Conservation (phyloP, 129 eudicot genomes). For the Kitagawia praeruptora region DNA sequence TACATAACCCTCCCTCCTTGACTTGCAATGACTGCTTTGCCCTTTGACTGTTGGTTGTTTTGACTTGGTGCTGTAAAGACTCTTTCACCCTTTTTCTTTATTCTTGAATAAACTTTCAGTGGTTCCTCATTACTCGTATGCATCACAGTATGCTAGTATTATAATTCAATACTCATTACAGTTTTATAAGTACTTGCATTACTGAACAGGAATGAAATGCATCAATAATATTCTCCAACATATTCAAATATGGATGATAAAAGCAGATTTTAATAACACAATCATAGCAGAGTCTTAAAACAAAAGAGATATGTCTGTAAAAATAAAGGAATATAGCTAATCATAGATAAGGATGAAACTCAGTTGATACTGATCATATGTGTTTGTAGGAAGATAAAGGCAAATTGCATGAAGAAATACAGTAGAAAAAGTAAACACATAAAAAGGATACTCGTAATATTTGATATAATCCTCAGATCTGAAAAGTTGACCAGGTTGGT, state of each 20-base stretch:
- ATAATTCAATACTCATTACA: neutral
- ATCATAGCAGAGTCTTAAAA: neutral
- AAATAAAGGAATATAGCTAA: neutral
- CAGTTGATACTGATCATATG: neutral
- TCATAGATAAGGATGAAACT: neutral
- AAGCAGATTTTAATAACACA: neutral
- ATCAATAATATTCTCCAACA: neutral
- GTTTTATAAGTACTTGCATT: neutral
- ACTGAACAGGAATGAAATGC: neutral
- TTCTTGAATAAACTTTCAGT: too few species aligned
- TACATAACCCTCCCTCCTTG: too few species aligned
- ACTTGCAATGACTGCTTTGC: too few species aligned
- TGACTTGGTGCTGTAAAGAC: too few species aligned
- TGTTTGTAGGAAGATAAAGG: neutral
- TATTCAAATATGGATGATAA: neutral
- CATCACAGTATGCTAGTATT: neutral
- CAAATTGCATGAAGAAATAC: slow-evolving; percentile 2
- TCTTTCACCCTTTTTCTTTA: too few species aligned
- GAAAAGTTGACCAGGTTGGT: slow-evolving; percentile 23
- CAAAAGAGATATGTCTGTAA: slow-evolving; percentile 37
- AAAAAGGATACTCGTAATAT: slow-evolving; percentile 50
- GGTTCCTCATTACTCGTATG: too few species aligned
- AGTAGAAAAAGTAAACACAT: neutral
- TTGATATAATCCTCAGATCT: slow-evolving; percentile 41
- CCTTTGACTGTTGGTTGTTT: too few species aligned